These are phyloP conservation scores for Discostella stelligeroides DNA, from an alignment of 108 stramenopile species.

Conservation along the genomic window DNA sequence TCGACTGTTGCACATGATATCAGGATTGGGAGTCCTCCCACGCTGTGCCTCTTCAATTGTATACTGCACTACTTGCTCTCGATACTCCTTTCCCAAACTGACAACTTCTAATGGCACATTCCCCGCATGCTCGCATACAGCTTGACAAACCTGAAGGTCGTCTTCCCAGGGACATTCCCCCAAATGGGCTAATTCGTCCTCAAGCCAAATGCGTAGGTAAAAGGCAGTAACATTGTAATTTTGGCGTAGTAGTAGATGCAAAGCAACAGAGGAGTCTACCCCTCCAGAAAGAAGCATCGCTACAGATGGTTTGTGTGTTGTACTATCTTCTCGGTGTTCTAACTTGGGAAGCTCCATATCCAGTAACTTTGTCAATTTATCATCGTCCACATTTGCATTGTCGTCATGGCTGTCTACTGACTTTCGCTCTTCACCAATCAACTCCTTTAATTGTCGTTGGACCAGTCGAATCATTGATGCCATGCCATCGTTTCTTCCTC, in stretches of 20 bases:
- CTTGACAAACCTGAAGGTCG: constrained; percentile 70
- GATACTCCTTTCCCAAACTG: constrained; percentile 91
- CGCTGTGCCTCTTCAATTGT: constrained; percentile 83
- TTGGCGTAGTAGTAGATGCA: constrained; percentile 79
- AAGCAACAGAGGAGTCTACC: constrained; percentile 95
- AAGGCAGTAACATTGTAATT: constrained; percentile 93
- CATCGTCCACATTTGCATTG: neutral
- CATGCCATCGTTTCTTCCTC: constrained; percentile 85
- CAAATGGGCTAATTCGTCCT: constrained; percentile 95
- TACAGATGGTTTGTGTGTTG: constrained; percentile 54
- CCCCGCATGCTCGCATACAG: constrained; percentile 91
- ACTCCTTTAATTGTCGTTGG: constrained; percentile 59
- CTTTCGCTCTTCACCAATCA: constrained; percentile 9
- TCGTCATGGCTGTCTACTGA: neutral
- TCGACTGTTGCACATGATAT: constrained; percentile 95
- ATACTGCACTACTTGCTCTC: constrained; percentile 86
- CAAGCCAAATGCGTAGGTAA: constrained; percentile 98
- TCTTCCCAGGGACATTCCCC: constrained; percentile 97
- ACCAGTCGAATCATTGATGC: constrained; percentile 72
- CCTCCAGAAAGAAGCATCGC: constrained; percentile 95
- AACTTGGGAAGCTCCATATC: neutral
- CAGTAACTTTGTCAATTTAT: neutral
- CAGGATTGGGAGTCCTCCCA: constrained; percentile 97
- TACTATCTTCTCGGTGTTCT: neutral
- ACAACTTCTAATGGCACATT: constrained; percentile 84